Conservation (phyloP, 768 basidiomycete genomes). For the Nidularia pulvinata region DNA sequence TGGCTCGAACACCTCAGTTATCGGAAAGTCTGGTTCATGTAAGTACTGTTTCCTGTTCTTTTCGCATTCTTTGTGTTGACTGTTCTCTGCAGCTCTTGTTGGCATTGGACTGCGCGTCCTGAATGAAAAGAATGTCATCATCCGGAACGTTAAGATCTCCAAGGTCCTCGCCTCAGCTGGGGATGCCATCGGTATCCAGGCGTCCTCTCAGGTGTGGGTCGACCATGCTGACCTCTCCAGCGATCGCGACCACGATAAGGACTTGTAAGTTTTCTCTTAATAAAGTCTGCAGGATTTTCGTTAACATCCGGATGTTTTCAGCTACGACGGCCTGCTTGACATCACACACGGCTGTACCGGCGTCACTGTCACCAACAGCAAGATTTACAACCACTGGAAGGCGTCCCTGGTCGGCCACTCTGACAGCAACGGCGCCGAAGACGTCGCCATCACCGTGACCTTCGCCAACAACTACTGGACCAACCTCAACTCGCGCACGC, state of each 20-base stretch:
- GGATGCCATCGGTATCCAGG: slow-evolving; percentile 43
- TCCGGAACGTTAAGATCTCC: slow-evolving; percentile 47
- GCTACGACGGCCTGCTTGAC: slow-evolving; percentile 43
- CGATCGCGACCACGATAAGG: slow-evolving; percentile 43
- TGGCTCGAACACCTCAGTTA: slow-evolving; percentile 41
- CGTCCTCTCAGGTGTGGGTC: slow-evolving; percentile 36
- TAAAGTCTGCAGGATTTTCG: too few relatives aligned
- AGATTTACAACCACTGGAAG: slow-evolving; percentile 39
- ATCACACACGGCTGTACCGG: slow-evolving; percentile 40
- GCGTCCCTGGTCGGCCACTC: slow-evolving; percentile 40
- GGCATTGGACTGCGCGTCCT: slow-evolving; percentile 46
- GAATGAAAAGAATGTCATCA: slow-evolving; percentile 41
- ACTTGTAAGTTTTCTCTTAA: slow-evolving; percentile 22
- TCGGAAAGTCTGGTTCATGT: slow-evolving; percentile 39
- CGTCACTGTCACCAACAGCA: slow-evolving; percentile 37
- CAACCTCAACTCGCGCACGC: slow-evolving; percentile 43
- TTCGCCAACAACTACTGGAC: slow-evolving; percentile 39
- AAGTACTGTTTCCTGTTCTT: slow-evolving; percentile 5
- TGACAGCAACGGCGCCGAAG: slow-evolving; percentile 36
- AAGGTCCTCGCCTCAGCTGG: slow-evolving; percentile 44
- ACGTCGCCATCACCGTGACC: slow-evolving; percentile 39
- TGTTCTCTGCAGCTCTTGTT: slow-evolving; percentile 26
- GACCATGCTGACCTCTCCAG: slow-evolving; percentile 41
- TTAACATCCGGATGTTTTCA: too few relatives aligned
- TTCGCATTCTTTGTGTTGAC: not conserved